Base-by-base conservation (phyloP, 208 protist genomes). In the Porcisia hertigi region DNA sequence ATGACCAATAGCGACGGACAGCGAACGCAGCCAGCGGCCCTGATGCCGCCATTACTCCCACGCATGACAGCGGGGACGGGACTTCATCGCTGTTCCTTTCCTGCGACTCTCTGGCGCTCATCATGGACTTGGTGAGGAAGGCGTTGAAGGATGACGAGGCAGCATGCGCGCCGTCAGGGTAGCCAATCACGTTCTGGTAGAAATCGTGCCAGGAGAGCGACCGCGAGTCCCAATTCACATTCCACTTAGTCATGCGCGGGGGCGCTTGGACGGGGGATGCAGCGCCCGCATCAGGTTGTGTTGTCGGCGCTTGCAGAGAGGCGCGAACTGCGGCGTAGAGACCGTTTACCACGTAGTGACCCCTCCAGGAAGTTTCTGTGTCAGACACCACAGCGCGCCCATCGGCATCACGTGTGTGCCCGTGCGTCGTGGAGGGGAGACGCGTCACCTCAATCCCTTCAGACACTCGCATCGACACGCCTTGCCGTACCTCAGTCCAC, bases 171-270 rank as follows among this genome's bases (percentile, higher is more conserved):
- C 85, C 77, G 79, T 95, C 80, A 11, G 76, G 70, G 55, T 80
- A 78, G 67, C 93, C 93, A 59, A 97, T 86, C 4, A 94, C 79
- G 34, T 81, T 57, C 43, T 71, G n/a, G 16, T 74, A 66, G 72
- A 94, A 89, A 60, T 83, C 75, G 2, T 70, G 41, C 88, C 88
- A 94, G n/a, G 80, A 86, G 53, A 89, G 81, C 60, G 78, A 54
- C 14, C 72, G 64, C 60, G 84, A 77, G 52, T 94, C 87, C 86
- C 85, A 94, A 36, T 67, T 69, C 34, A 82, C 62, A 4, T 78
- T 63, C 78, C 78, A 82, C 67, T 77, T 62, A 0, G 58, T 75
- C 39, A 82, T 36, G 16, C 20, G 39, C 12, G 66, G 73, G 4
- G 49, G 36, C 3, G 58, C 18, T 6, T 25, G 34, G 18, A 2